Evolutionary conservation across 805 yeast species (phyloP).

Genomic region (Suhomyces prunicola): DNA sequence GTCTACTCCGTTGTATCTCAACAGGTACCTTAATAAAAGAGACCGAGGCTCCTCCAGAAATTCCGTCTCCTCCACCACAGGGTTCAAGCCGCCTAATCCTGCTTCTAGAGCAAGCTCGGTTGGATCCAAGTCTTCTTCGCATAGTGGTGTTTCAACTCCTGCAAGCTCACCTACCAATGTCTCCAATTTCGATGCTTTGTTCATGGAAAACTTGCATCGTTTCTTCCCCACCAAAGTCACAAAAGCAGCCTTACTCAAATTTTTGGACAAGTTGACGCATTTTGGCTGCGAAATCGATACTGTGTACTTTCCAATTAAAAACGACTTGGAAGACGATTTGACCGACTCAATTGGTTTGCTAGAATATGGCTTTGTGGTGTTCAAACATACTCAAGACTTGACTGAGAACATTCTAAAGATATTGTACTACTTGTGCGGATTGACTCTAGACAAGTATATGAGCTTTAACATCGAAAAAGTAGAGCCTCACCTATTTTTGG

Average conservation of each 20-base stretch:
- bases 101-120: neutral
- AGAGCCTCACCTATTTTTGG: conserved; percentile 6
- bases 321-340: conserved; percentile 15
- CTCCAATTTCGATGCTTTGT: conserved; percentile 18
- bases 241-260: conserved; percentile 21
- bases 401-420: conserved; percentile 50
- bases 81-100: neutral
- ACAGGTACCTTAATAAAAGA: conserved; percentile 62
- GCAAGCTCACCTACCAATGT: conserved; percentile 4
- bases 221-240: conserved; percentile 43
- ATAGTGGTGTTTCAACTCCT: neutral
- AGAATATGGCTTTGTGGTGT: conserved; percentile 52
- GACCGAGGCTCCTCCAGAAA: conserved; percentile 27
- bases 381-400: conserved; percentile 22
- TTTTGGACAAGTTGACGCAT: conserved; percentile 41
- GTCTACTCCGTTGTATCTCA: conserved; percentile 44
- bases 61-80: neutral
- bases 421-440: conserved; percentile 46
- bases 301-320: conserved; percentile 46
- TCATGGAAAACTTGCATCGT: conserved; percentile 46
- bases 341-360: conserved; percentile 22
- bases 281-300: conserved; percentile 48
- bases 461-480: conserved; percentile 5
- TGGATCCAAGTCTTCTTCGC: conserved; percentile 9
- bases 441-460: conserved; percentile 44